These are phyloP conservation scores for Jackrogersella multiformis DNA, from an alignment of 495 filamentous ascomycete genomes.

Conservation along the genomic window DNA sequence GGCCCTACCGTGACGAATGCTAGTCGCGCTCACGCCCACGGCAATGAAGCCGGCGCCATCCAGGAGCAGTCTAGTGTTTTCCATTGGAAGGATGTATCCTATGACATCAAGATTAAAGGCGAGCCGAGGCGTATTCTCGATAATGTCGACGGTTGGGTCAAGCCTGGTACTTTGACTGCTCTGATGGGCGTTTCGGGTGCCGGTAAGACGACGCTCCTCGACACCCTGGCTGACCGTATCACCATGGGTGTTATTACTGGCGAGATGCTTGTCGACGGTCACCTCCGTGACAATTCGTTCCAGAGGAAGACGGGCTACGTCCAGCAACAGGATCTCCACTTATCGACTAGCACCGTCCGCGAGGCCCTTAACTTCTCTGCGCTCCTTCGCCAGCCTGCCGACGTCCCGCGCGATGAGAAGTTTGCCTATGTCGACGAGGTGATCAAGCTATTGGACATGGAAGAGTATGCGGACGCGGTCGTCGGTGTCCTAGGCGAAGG, in stretches of 20 bases:
- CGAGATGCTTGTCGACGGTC: constrained; percentile 85
- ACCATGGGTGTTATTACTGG: constrained; percentile 88
- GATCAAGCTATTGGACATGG: constrained; percentile 88
- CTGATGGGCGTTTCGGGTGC: constrained; percentile 82
- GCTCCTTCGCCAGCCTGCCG: constrained; percentile 81
- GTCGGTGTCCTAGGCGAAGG: constrained; percentile 90
- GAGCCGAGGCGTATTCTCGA: constrained; percentile 80
- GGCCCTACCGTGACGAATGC: constrained; percentile 52
- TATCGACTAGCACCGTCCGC: constrained; percentile 84
- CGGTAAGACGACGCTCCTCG: constrained; percentile 77
- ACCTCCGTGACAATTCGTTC: constrained; percentile 78
- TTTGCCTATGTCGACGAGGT: constrained; percentile 89
- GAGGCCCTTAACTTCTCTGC: constrained; percentile 87
- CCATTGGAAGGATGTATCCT: constrained; percentile 86
- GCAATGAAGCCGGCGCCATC: constrained; percentile 54
- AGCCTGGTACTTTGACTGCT: constrained; percentile 90
- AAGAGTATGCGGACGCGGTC: constrained; percentile 85
- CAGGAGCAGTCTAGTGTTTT: constrained; percentile 76
- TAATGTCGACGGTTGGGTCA: constrained; percentile 88
- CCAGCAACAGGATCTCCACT: constrained; percentile 94
- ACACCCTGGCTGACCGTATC: constrained; percentile 79
- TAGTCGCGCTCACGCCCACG: constrained; percentile 53
- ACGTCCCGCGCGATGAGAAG: constrained; percentile 75
- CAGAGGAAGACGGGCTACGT: constrained; percentile 95
- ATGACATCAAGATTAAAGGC: constrained; percentile 88